phyloP scores from a whole-genome alignment of 2,329 filamentous ascomycete genomes.

The Aspergillus sergii region DNA sequence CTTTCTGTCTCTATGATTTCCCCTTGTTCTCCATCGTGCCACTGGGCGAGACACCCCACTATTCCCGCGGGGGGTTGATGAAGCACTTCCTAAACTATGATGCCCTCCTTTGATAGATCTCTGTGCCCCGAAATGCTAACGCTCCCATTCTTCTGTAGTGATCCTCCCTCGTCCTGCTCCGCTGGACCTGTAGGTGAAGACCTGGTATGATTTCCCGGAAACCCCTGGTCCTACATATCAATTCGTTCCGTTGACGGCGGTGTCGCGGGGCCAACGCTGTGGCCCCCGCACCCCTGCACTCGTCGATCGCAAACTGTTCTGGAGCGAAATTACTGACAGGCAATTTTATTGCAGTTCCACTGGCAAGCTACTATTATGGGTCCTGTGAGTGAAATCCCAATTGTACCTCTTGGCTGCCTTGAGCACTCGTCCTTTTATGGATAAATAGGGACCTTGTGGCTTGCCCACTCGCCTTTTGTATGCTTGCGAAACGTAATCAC shows the following conservation, averaged over 20 bases:
- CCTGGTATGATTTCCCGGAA: conserved; percentile 67
- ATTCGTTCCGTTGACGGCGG: conserved; percentile 13
- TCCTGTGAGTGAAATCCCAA: conserved; percentile 68
- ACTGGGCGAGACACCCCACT: conserved; percentile 19
- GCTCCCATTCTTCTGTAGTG: conserved; percentile 58
- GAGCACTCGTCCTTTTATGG: neutral
- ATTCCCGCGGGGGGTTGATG: conserved; percentile 25
- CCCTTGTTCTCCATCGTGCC: conserved; percentile 8
- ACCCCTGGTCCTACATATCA: neutral
- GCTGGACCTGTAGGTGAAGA: conserved; percentile 96
- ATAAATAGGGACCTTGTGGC: neutral
- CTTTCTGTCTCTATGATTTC: conserved; percentile 11
- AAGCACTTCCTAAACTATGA: neutral
- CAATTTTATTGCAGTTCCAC: conserved; percentile 72
- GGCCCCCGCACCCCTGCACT: neutral
- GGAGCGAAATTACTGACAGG: conserved; percentile 25
- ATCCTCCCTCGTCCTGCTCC: conserved; percentile 98
- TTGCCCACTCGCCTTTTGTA: neutral
- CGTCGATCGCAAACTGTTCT: neutral
- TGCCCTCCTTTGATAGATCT: neutral
- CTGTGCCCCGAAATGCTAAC: conserved; percentile 10
- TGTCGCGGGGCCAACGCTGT: neutral
- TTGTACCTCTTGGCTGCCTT: conserved; percentile 13
- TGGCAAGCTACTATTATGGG: conserved; percentile 99
- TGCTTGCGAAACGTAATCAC: conserved; percentile 12